Evolutionary conservation across 495 filamentous ascomycete species (phyloP), one percentile per base, ranked within the genome.

Genomic region (Hyaloscypha bicolor): DNA sequence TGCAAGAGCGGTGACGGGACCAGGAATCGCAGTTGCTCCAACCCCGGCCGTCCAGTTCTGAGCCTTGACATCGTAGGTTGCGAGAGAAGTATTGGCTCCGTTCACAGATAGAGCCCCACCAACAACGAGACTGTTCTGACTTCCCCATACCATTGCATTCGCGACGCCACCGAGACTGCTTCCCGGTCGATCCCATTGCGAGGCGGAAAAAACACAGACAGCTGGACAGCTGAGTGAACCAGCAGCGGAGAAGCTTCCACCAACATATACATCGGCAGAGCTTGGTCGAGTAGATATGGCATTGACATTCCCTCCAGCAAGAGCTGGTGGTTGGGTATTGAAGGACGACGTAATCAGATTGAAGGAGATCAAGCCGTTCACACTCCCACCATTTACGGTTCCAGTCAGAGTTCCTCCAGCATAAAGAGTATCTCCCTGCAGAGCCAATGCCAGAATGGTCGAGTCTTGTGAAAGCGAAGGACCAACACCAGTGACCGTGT

Each of bases 341-440:
- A 89, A 91, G 4, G 83, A 80, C 29, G 82, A 83, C 52, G 78
- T 83, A 4, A 80, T 78, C 48, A 99, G 83, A 72, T 96, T 88
- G 76, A 93, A 98, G 0, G 87, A 79, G 51, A 97, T 77, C 45
- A 98, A 77, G n/a, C 93, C 95, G 68, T 83, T 87, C 61, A 97
- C 78, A 55, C 70, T 72, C 22, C 78, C 82, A n/a, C 83, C 83
- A 61, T 87, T 84, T 39, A 91, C 81, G 1, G 77, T 87, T 66
- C 93, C 95, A 30, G 87, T 87, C 22, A 99, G 76, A 22, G 83
- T 84, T 4, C 95, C 95, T 67, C 93, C 95, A 55, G 92, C 91
- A 75, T 87, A 99, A 4, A 98, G 82, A 32, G 83, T 85, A 68
- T 90, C 86, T 35, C 84, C 83, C 33, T 89, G 81, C 12, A 92